Base-by-base conservation (phyloP, 371 early-diverging fungal genomes). In the Mucor racemosus region DNA sequence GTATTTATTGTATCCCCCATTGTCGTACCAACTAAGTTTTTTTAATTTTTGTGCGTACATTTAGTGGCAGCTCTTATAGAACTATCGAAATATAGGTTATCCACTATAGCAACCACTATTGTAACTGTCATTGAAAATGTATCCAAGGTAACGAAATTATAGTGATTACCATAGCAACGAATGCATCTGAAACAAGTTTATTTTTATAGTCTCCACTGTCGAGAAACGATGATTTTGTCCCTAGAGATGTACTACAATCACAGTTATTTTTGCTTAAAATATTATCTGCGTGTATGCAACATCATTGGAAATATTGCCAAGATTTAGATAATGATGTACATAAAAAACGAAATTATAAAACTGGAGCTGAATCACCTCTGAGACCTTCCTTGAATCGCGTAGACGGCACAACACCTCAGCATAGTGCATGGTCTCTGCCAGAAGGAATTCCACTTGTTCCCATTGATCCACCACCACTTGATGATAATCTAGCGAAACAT, bases 401-500 rank as follows among this genome's bases (percentile, higher is more conserved):
- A 1, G 21, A 65, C 58, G 65, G 53, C n/a, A 31, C 68, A 13
- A n/a, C 34, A 7, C 15, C 36, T 0, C 42, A 44, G 4, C 31
- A 21, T 11, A 38, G 19, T 6, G 7, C 31, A 17, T 53, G 56
- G 64, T 17, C 42, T 13, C 11, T 35, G 15, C 14, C 53, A 9
- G 58, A 71, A 54, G 50, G 66, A 15, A 48, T 65, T 17, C 70
- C 78, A 26, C 33, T 34, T 17, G 55, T 55, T 15, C 56, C 67
- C 58, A 77, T 77, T 13, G 92, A 91, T 67, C 93, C 93, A 35
- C 91, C 91, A 31, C 87, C 91, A 53, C 68, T 93, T 7, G 92
- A 92, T 11, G 91, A 92, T 36, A 66, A 67, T 15, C 75, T 92
- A 1, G 90, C 89, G 8, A 88, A 86, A 59, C 87, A 84, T 60